Percentiles rank a stretch among this genome's conserved stretches.
These are phyloP conservation scores for Reutealis trisperma DNA, from an alignment of 345 rosid genomes.

Conservation along the genomic window DNA sequence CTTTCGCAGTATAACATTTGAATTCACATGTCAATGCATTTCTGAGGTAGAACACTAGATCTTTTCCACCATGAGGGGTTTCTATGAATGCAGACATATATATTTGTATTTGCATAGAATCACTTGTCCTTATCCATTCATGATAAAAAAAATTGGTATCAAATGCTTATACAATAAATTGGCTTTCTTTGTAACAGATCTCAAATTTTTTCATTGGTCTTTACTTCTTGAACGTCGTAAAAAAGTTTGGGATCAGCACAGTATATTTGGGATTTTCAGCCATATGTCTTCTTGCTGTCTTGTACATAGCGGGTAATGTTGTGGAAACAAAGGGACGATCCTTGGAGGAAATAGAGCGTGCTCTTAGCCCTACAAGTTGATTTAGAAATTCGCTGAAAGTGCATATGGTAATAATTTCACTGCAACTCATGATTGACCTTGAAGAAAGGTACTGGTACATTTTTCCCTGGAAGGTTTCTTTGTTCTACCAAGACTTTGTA, in stretches of 20 bases:
- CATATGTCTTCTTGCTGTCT: conserved; percentile 75
- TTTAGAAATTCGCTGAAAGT: background rate
- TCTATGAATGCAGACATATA: background rate
- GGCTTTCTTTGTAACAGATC: conserved; percentile 50
- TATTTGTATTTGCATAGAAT: background rate
- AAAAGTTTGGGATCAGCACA: conserved; percentile 87
- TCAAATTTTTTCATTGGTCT: conserved; percentile 91
- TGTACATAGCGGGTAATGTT: conserved; percentile 75
- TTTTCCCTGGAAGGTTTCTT: background rate
- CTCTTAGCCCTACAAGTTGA: conserved; percentile 56
- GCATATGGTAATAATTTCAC: conserved; percentile 21
- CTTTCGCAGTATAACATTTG: too few species aligned
- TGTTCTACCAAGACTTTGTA: background rate
- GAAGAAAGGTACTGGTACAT: background rate
- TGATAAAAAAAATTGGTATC: background rate
- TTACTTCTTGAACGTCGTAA: conserved; percentile 87
- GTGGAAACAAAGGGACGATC: conserved; percentile 98
- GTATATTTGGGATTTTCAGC: conserved; percentile 82
- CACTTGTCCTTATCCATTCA: background rate
- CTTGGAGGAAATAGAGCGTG: conserved; percentile 91
- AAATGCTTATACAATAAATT: background rate
- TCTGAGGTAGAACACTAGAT: background rate
- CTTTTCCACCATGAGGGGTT: background rate
- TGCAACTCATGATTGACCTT: background rate
- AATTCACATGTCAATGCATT: background rate